Conservation (phyloP, 2,329 filamentous ascomycete species). For the Fusarium sp. region DNA sequence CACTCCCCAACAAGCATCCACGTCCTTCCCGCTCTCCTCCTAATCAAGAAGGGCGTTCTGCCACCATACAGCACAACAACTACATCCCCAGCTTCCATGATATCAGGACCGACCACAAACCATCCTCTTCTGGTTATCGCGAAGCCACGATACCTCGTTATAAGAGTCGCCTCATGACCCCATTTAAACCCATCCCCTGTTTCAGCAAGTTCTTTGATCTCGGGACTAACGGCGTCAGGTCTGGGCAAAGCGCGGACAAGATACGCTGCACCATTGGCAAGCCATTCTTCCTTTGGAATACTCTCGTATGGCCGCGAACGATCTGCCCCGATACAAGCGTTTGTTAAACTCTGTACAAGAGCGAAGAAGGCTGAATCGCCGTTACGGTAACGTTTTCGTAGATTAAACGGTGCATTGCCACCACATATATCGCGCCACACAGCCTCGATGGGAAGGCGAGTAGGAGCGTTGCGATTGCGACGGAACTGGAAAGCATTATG, state of each 20-base stretch:
- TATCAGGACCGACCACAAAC: conserved; percentile 51
- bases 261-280: conserved; percentile 51
- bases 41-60: conserved; percentile 49
- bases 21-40: conserved; percentile 21
- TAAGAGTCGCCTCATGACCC: conserved; percentile 52
- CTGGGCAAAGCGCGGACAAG: conserved; percentile 40
- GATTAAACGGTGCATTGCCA: conserved; percentile 37
- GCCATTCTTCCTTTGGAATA: conserved; percentile 45
- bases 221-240: conserved; percentile 27
- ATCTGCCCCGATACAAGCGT: conserved; percentile 48
- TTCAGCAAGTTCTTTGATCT: conserved; percentile 44
- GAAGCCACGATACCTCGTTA: conserved; percentile 51
- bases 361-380: conserved; percentile 49
- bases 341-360: conserved; percentile 51
- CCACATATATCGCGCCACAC: conserved; percentile 49
- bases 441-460: conserved; percentile 45
- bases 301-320: conserved; percentile 44
- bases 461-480: conserved; percentile 7
- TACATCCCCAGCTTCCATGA: conserved; percentile 47
- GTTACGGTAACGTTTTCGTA: conserved; percentile 45
- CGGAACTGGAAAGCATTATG: conserved; percentile 49
- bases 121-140: conserved; percentile 48
- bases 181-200: conserved; percentile 50
- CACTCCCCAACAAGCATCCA: conserved; percentile 53
- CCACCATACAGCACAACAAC: conserved; percentile 52